Conservation (phyloP, 164 flowering plant genomes). For the Akebia trifoliata region DNA sequence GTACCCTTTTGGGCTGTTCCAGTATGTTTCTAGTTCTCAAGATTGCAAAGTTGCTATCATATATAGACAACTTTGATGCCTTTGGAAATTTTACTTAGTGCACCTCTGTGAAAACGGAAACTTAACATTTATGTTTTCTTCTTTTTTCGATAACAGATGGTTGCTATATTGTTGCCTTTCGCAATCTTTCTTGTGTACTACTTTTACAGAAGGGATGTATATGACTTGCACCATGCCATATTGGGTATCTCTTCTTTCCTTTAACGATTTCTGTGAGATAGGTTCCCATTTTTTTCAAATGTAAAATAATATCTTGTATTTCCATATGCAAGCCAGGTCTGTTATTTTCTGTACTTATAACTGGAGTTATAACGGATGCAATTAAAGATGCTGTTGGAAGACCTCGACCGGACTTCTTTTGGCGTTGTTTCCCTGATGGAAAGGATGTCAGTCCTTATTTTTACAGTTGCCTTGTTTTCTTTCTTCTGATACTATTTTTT, state of each 20-base stretch:
- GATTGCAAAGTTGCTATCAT: background rate
- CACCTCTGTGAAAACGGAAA: background rate
- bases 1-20: conserved; percentile 17
- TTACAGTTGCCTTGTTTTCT: too few relatives aligned
- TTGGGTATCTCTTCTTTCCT: conserved; percentile 5
- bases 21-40: conserved; percentile 1
- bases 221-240: conserved; percentile 13
- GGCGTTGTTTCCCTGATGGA: conserved; percentile 22
- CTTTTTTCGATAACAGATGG: background rate
- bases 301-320: background rate
- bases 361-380: conserved; percentile 12
- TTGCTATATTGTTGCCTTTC: conserved; percentile 8
- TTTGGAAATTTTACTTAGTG: background rate
- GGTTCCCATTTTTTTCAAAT: background rate
- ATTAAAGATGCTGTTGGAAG: conserved; percentile 12
- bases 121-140: conserved; percentile 2
- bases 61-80: background rate
- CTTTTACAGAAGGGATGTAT: conserved; percentile 9
- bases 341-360: conserved; percentile 4
- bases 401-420: conserved; percentile 19
- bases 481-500: too few relatives aligned
- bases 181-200: conserved; percentile 7
- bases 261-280: background rate
- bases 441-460: conserved; percentile 8
- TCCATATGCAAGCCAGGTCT: conserved; percentile 8